phyloP scores from a whole-genome alignment of 441 rosid genomes.

The California macrophylla region DNA sequence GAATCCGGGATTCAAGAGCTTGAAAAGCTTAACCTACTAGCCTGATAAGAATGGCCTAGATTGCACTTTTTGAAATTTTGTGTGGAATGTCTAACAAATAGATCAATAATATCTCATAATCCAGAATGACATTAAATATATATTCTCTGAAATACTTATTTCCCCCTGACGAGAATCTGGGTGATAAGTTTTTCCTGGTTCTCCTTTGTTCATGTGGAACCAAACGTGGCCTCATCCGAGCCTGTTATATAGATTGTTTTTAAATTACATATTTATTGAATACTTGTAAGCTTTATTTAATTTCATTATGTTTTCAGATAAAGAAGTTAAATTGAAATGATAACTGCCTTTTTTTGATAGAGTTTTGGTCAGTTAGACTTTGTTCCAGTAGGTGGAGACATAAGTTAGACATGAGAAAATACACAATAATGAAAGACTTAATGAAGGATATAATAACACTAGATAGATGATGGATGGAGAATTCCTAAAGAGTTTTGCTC shows the following conservation, averaged over 20 bases:
- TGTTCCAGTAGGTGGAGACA: background rate
- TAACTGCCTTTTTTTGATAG: background rate
- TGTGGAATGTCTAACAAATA: background rate
- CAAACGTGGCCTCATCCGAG: background rate
- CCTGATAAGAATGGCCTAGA: background rate
- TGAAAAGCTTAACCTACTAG: background rate
- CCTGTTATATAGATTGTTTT: background rate
- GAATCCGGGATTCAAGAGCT: background rate
- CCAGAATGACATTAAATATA: background rate
- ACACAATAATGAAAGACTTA: background rate
- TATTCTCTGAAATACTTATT: background rate
- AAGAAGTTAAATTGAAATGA: background rate
- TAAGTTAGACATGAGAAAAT: background rate
- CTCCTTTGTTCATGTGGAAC: background rate
- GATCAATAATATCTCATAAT: background rate
- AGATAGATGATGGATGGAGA: background rate
- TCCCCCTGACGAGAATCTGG: background rate
- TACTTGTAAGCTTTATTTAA: background rate
- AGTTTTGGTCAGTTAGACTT: background rate
- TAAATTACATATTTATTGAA: background rate
- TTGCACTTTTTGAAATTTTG: background rate
- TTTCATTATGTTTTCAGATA: background rate
- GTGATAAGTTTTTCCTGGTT: background rate
- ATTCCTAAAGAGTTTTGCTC: background rate
- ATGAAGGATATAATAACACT: background rate